Conservation (phyloP, 805 yeast species). For the Candida dajiaensis region DNA sequence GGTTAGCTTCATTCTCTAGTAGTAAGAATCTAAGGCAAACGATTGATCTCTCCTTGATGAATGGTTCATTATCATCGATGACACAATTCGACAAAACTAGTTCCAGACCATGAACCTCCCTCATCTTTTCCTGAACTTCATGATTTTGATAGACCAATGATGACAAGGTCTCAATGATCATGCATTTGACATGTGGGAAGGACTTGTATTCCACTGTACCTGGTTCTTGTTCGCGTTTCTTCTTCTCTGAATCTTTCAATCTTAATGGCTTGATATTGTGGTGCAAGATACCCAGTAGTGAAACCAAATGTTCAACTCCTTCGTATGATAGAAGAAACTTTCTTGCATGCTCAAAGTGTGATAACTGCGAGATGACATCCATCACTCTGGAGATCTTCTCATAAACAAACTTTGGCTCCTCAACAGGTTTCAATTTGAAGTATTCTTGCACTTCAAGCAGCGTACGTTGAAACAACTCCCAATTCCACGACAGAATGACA, state of each 20-base stretch:
- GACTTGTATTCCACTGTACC: constrained; percentile 23
- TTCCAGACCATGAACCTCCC: constrained; percentile 64
- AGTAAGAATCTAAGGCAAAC: constrained; percentile 69
- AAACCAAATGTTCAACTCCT: constrained; percentile 29
- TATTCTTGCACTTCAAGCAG: constrained; percentile 18
- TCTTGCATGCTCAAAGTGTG: constrained; percentile 30
- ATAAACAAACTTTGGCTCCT: constrained; percentile 23
- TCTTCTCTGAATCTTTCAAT: constrained; percentile 18
- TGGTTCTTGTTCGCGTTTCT: constrained; percentile 8
- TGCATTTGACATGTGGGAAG: constrained; percentile 63
- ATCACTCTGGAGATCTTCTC: constrained; percentile 23
- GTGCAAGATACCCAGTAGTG: constrained; percentile 28
- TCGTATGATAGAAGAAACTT: constrained; percentile 30
- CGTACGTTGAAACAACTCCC: constrained; percentile 24
- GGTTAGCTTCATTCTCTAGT: constrained; percentile 61
- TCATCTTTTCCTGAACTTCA: constrained; percentile 58
- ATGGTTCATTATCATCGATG: constrained; percentile 86
- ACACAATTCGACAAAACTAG: constrained; percentile 74
- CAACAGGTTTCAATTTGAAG: constrained; percentile 15
- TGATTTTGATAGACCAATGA: constrained; percentile 45
- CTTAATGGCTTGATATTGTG: constrained; percentile 27
- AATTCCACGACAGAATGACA: constrained; percentile 34
- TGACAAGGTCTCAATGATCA: constrained; percentile 62
- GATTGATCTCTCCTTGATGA: constrained; percentile 76
- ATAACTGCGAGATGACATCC: constrained; percentile 29